A percentile compares a stretch with the other conserved stretches of the same genome.
These are phyloP conservation scores for Flaveria linearis DNA, from an alignment of 129 eudicot species.

Conservation along the genomic window DNA sequence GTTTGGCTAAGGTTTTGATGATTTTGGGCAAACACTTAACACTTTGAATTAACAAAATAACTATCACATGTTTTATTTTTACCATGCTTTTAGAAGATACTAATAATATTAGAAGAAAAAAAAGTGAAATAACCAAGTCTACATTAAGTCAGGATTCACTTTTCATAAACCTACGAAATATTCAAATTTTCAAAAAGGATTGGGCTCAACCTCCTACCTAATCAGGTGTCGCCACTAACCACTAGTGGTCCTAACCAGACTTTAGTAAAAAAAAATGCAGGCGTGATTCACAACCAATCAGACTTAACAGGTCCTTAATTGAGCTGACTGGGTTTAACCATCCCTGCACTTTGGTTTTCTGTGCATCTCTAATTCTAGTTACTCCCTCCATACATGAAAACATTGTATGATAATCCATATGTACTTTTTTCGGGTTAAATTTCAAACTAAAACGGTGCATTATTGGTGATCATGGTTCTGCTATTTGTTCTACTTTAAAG, in stretches of 20 bases:
- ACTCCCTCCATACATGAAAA: neutral
- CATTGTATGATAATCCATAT: neutral
- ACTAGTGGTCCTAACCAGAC: neutral
- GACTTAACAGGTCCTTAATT: neutral
- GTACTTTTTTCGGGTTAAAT: neutral
- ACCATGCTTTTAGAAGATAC: neutral
- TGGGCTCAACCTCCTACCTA: neutral
- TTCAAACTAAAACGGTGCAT: neutral
- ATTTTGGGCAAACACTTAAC: neutral
- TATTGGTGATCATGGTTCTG: neutral
- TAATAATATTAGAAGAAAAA: too few relatives aligned
- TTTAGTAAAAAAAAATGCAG: neutral
- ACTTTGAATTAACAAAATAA: too few relatives aligned
- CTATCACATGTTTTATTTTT: too few relatives aligned
- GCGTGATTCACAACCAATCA: neutral
- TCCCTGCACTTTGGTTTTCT: neutral
- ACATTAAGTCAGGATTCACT: neutral
- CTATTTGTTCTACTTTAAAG: neutral
- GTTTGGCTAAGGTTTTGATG: neutral
- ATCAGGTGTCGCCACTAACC: neutral
- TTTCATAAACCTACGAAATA: neutral
- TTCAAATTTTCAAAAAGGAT: neutral
- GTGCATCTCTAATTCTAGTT: neutral
- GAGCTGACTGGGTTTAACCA: neutral
- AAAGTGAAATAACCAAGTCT: too few relatives aligned